Evolutionary conservation across 352 stramenopile genomes (phyloP), one percentile per base, ranked within the genome.

Genomic region (Phytophthora nicotianae): DNA sequence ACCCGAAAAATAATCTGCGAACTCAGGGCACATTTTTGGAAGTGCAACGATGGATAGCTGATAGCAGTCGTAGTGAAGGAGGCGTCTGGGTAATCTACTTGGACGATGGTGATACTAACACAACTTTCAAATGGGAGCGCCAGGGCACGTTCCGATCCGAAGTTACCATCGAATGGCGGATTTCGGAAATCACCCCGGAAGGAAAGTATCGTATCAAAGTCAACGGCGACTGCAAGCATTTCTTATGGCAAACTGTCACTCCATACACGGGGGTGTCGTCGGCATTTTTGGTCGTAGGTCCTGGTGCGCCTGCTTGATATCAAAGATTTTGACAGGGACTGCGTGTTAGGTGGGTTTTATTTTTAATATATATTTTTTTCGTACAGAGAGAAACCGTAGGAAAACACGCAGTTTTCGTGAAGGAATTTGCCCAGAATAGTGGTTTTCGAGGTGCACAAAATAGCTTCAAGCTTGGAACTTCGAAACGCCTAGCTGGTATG

Each of bases 1-100:
- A 95, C 45, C 87, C 86, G 3, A 93, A 93, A 61, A 95, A 95
- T 70, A 86, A 90, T 27, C 57, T 95, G 41, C 73, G 79, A 27
- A 92, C 73, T 0, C 83, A 94, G 50, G 70, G 79, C 8, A 91
- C 85, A 38, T 95, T 94, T 53, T 49, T 93, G 2, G 84, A 93
- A 58, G 77, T 95, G 10, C 81, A 95, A 14, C 74, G 78, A 9
- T 92, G 81, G 81, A 52, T 86, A n/a, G 26, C 42, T 2, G 80
- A 91, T 58, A 48, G 16, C 4, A 67, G 50, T 35, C 75, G 76
- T 0, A 8, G 19, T 0, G 52, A 74, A 1, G 75, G 70, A 13
- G 86, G 83, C 19, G 55, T 90, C 9, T 95, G 87, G 87, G 67
- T 90, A 14, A 68, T 91, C 33, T 60, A 89, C 37, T 82, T 83